Evolutionary conservation across 768 basidiomycete species (phyloP).

Genomic region (Russula emetica): DNA sequence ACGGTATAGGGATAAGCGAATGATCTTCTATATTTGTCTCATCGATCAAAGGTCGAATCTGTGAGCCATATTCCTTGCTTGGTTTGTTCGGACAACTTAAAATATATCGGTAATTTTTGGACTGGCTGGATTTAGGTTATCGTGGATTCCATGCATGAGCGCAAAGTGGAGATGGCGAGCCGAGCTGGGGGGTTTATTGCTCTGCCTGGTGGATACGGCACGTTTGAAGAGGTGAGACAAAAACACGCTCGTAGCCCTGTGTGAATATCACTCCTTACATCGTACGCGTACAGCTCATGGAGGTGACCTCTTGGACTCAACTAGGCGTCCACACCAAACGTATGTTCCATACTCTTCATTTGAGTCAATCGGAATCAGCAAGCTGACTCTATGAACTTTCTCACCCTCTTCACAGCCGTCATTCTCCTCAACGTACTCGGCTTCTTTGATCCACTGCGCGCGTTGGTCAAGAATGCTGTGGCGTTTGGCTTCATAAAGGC

Average conservation of each 20-base stretch:
- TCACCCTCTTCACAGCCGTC: conserved; percentile 50
- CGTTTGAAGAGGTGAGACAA: conserved; percentile 77
- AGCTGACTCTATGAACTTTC: not conserved
- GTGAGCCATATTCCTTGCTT: conserved; percentile 1
- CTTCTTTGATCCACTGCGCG: conserved; percentile 80
- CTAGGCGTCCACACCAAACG: conserved; percentile 83
- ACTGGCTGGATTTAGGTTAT: conserved; percentile 45
- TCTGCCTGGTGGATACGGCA: conserved; percentile 91
- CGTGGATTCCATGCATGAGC: conserved; percentile 80
- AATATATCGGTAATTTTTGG: not conserved
- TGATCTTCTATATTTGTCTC: not conserved
- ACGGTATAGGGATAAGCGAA: too few species aligned
- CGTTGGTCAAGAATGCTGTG: conserved; percentile 63
- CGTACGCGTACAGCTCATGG: conserved; percentile 54
- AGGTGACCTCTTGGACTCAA: conserved; percentile 94
- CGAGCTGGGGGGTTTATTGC: conserved; percentile 77
- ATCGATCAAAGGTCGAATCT: conserved; percentile 2
- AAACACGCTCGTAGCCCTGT: not conserved
- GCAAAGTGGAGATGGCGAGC: conserved; percentile 88
- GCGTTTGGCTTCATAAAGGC: conserved; percentile 70
- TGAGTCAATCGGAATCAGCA: not conserved
- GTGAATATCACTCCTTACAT: not conserved
- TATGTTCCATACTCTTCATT: conserved; percentile 37
- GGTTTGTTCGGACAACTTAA: not conserved
- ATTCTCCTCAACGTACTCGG: conserved; percentile 79